These are phyloP conservation scores for Cornus suecica DNA, from an alignment of 148 eudicot genomes.

Conservation along the genomic window DNA sequence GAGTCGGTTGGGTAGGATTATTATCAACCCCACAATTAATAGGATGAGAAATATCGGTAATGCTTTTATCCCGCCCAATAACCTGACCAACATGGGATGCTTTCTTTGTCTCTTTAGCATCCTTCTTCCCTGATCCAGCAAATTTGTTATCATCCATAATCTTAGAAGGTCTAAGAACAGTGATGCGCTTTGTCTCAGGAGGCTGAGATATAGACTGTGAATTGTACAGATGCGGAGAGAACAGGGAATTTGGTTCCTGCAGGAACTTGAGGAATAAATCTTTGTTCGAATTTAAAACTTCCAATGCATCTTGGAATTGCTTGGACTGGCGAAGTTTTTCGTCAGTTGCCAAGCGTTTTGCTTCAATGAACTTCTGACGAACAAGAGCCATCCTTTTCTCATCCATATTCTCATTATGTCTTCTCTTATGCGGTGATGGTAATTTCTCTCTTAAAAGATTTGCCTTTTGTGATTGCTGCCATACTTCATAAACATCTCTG, in stretches of 20 bases:
- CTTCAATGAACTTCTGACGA: slow-evolving; percentile 81
- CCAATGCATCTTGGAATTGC: slow-evolving; percentile 81
- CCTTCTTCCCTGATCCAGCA: slow-evolving; percentile 27
- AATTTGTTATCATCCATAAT: slow-evolving; percentile 35
- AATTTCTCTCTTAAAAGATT: slow-evolving; percentile 41
- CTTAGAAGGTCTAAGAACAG: slow-evolving; percentile 88
- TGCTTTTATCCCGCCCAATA: slow-evolving; percentile 40
- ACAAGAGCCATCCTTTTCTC: slow-evolving; percentile 74
- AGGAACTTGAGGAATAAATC: slow-evolving; percentile 75
- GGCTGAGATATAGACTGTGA: slow-evolving; percentile 45
- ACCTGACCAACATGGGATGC: slow-evolving; percentile 32
- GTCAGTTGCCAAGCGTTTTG: slow-evolving; percentile 73
- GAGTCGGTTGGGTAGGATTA: slow-evolving; percentile 63
- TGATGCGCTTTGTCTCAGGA: slow-evolving; percentile 78
- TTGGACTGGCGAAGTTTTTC: slow-evolving; percentile 76
- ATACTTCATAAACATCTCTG: slow-evolving; percentile 63
- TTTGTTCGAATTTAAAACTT: slow-evolving; percentile 72
- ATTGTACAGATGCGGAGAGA: slow-evolving; percentile 39
- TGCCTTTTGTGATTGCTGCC: slow-evolving; percentile 46
- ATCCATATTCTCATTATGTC: slow-evolving; percentile 37
- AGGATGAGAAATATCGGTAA: slow-evolving; percentile 45
- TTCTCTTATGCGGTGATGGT: slow-evolving; percentile 49
- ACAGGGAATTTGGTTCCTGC: slow-evolving; percentile 73
- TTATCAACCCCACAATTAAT: slow-evolving; percentile 42
- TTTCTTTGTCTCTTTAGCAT: slow-evolving; percentile 42